A percentile compares a stretch with the other conserved stretches of the same genome.
Conservation (phyloP, 176 grass and related monocot genomes). For the Triticum dicoccoides region DNA sequence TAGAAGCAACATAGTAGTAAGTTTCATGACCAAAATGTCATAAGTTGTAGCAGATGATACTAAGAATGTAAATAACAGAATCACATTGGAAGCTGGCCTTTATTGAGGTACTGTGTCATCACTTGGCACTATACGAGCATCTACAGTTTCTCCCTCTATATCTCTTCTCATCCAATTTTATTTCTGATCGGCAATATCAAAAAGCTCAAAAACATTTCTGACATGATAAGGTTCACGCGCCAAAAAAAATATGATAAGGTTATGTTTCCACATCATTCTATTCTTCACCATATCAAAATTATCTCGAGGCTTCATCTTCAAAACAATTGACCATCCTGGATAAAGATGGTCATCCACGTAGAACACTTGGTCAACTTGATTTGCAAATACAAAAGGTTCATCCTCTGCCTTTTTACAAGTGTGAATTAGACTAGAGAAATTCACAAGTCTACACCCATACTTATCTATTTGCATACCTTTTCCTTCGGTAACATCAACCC, state of each 20-base stretch:
- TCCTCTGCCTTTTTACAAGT: too few relatives aligned
- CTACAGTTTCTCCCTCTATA: not conserved
- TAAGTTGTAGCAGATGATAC: not conserved
- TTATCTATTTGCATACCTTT: too few relatives aligned
- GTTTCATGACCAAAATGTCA: not conserved
- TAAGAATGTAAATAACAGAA: not conserved
- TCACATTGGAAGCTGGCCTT: not conserved
- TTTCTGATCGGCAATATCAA: not conserved
- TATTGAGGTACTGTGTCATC: not conserved
- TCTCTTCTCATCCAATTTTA: not conserved
- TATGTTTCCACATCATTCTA: constrained; percentile 19
- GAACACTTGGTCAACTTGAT: not conserved
- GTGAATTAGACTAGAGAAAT: too few relatives aligned
- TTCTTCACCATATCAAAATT: constrained; percentile 9
- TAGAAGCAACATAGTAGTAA: not conserved
- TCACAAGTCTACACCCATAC: too few relatives aligned
- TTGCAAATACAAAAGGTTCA: not conserved
- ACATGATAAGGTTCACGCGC: not conserved
- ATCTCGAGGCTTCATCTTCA: constrained; percentile 22
- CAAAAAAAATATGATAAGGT: too few relatives aligned
- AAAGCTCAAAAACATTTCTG: not conserved
- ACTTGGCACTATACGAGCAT: not conserved
- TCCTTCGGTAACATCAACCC: too few relatives aligned
- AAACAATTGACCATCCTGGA: constrained; percentile 8
- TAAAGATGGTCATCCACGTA: not conserved